phyloP scores from a whole-genome alignment of 306 rosid species.

The Delonix regia region DNA sequence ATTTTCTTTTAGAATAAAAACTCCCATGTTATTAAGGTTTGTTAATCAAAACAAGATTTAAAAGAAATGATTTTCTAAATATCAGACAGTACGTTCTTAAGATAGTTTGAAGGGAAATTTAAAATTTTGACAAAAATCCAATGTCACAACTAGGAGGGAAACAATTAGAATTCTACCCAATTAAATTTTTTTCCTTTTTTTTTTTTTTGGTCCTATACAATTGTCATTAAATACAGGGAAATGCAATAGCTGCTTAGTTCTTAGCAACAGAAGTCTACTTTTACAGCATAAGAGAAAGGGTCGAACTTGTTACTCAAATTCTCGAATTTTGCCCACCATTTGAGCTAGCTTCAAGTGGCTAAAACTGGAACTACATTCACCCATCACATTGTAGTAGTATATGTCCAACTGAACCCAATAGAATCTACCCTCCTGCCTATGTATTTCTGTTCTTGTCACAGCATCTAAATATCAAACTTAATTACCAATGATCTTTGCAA shows the following conservation, averaged over 20 bases:
- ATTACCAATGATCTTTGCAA: conserved; percentile 57
- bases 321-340: not conserved
- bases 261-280: not conserved
- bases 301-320: not conserved
- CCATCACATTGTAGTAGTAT: not conserved
- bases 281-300: not conserved
- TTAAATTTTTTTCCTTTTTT: not conserved
- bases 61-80: too few relatives aligned
- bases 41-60: too few relatives aligned
- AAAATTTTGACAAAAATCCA: too few relatives aligned
- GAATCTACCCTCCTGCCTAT: not conserved
- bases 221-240: not conserved
- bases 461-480: not conserved
- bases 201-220: not conserved
- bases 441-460: not conserved
- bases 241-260: not conserved
- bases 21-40: too few relatives aligned
- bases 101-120: too few relatives aligned
- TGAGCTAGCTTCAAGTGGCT: not conserved
- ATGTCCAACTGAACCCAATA: conserved; percentile 1
- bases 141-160: too few relatives aligned
- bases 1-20: too few relatives aligned
- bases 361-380: not conserved
- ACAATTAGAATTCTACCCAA: too few relatives aligned
- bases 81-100: too few relatives aligned